These are phyloP conservation scores for Podospora didyma DNA, from an alignment of 495 filamentous ascomycete species.

Conservation along the genomic window DNA sequence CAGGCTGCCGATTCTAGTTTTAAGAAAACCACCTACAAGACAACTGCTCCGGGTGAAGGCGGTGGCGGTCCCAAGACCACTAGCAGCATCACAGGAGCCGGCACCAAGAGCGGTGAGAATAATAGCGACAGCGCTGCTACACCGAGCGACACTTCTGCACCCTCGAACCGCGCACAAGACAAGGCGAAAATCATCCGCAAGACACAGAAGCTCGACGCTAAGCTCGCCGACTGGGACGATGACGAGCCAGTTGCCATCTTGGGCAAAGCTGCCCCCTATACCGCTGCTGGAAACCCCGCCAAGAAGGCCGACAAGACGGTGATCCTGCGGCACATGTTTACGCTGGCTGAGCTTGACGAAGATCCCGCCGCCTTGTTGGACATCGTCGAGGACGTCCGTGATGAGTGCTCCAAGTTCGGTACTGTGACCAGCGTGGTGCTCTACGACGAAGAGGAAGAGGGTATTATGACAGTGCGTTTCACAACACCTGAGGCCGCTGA, in stretches of 20 bases:
- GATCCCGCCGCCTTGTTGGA: slow-evolving; percentile 81
- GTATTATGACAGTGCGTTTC: slow-evolving; percentile 82
- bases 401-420: slow-evolving; percentile 84
- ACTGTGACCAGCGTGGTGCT: slow-evolving; percentile 86
- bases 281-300: slow-evolving; percentile 44
- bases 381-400: slow-evolving; percentile 89
- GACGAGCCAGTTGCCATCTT: slow-evolving; percentile 50
- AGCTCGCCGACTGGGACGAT: slow-evolving; percentile 91
- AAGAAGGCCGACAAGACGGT: slow-evolving; percentile 70
- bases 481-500: slow-evolving; percentile 61
- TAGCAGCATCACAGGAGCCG: background rate
- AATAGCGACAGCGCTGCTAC: slow-evolving; percentile 28
- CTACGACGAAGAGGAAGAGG: slow-evolving; percentile 83
- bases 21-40: slow-evolving; percentile 60
- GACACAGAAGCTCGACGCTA: slow-evolving; percentile 82
- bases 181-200: slow-evolving; percentile 86
- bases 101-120: slow-evolving; percentile 19
- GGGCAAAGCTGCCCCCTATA: background rate
- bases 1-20: slow-evolving; percentile 82
- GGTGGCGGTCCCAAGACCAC: background rate
- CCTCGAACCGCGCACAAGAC: slow-evolving; percentile 39
- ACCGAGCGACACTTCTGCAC: background rate
- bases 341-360: slow-evolving; percentile 75
- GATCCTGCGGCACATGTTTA: slow-evolving; percentile 93
- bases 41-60: slow-evolving; percentile 23